Evolutionary conservation across 441 rosid genomes (phyloP).

Genomic region (Populus hybrid): DNA sequence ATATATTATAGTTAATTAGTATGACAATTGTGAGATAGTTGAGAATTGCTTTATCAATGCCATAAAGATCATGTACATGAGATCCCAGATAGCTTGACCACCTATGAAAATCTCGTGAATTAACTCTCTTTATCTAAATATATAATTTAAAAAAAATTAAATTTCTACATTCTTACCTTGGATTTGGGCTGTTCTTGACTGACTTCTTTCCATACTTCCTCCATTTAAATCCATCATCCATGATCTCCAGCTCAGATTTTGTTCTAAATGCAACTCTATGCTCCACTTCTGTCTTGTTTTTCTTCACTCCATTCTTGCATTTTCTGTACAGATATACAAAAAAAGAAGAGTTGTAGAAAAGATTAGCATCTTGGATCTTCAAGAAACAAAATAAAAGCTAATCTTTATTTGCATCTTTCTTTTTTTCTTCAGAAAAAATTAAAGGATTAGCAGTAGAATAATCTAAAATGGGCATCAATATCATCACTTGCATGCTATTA

Average conservation of each 20-base stretch:
- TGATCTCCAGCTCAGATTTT: slow-evolving; percentile 68
- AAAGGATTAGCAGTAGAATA: neutral
- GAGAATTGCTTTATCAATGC: neutral
- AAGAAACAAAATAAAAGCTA: neutral
- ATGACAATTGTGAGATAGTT: neutral
- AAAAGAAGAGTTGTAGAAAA: neutral
- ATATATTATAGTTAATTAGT: neutral
- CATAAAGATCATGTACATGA: neutral
- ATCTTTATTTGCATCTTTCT: too few species aligned
- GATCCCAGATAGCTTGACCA: neutral
- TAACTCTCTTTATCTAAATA: neutral
- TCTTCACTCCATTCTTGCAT: slow-evolving; percentile 33
- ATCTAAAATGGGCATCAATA: too few species aligned
- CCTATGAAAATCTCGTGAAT: neutral
- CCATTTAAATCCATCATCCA: slow-evolving; percentile 94
- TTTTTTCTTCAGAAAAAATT: neutral
- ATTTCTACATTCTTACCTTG: slow-evolving; percentile 46
- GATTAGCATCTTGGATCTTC: neutral
- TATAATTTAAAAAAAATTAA: too few species aligned
- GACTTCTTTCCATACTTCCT: slow-evolving; percentile 97
- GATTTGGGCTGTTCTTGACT: slow-evolving; percentile 90
- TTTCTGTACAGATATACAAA: slow-evolving; percentile 11
- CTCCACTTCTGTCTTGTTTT: slow-evolving; percentile 33
- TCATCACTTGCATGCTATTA: too few species aligned
- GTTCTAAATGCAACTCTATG: slow-evolving; percentile 78